Evolutionary conservation across 1,284 basidiomycete genomes (phyloP), one percentile per base, ranked within the genome.

Genomic region (Pseudozyma pruni): DNA sequence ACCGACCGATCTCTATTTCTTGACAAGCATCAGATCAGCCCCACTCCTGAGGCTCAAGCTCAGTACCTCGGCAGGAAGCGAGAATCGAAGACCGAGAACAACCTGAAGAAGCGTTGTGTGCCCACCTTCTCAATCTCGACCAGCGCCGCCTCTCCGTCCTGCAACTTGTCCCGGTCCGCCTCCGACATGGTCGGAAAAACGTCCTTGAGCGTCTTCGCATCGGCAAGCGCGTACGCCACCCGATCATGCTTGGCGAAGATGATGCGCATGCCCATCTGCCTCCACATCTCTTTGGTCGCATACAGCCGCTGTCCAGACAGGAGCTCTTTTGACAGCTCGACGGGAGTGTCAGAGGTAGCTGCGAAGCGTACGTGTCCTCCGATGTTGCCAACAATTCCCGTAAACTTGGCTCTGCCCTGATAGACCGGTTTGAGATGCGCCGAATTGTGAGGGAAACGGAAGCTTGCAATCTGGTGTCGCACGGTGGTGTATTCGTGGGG

Each of bases 191-290:
- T 3, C 0, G 55, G 55, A n/a, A 46, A 50, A 3, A 20, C 40
- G 5, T 20, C 13, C n/a, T 58, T 58, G 31, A 58, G 37, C 22
- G 44, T 8, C 23, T 35, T 22, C 3, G 41, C 42, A 5, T 58
- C 55, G 2, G 23, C 48, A 8, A 58, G 2, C 8, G 29, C 55
- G 16, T 46, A 58, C 0, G 37, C 55, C 2, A 40, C 19, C 2
- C 14, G 2, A 0, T n/a, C 2, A 5, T 20, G 20, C n/a, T 50
- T 27, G 19, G 42, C 47, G 27, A 58, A 51, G 8, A 51, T 7
- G 11, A 51, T 14, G 11, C 48, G 47, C 23, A 50, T 5, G 1
- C 37, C 42, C 35, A 51, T 3, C 8, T 31, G 39, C 16, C 35
- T 23, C 55, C 42, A 51, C 16, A 32, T 16, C 1, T 5, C 8